phyloP scores from a whole-genome alignment of 164 flowering plant species.

The Chimonanthus praecox region DNA sequence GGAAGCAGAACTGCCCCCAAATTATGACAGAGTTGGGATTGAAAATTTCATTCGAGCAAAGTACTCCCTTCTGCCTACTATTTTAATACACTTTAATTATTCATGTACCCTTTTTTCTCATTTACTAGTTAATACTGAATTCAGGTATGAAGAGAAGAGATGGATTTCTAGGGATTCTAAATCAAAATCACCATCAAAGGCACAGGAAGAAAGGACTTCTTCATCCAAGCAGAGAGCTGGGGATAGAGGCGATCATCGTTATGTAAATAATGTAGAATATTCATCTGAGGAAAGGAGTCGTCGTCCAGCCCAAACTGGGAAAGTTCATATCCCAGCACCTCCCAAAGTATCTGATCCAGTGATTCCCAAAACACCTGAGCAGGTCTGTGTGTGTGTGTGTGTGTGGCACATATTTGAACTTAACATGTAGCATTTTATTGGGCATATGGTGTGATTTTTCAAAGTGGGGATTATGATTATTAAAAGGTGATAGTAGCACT shows the following conservation, averaged over 20 bases:
- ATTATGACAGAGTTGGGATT: constrained; percentile 89
- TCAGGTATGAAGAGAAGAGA: constrained; percentile 94
- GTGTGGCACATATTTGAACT: not conserved
- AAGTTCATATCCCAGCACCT: constrained; percentile 32
- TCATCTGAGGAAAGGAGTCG: constrained; percentile 43
- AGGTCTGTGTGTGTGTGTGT: constrained; percentile 27
- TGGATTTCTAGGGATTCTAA: constrained; percentile 74
- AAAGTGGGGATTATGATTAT: not conserved
- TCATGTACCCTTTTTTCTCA: not conserved
- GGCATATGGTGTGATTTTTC: not conserved
- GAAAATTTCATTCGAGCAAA: constrained; percentile 96
- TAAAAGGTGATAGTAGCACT: not conserved
- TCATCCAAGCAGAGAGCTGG: constrained; percentile 38
- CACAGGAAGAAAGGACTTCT: constrained; percentile 41
- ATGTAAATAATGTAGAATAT: constrained; percentile 30
- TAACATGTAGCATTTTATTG: not conserved
- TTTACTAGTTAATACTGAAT: not conserved
- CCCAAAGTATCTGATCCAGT: constrained; percentile 55
- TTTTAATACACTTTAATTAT: not conserved
- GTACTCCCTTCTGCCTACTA: constrained; percentile 27
- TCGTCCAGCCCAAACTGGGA: constrained; percentile 26
- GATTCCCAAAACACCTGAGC: constrained; percentile 57
- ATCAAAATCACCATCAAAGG: constrained; percentile 44
- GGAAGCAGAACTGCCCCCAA: constrained; percentile 95
- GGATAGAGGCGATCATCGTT: constrained; percentile 34